Percentiles rank a stretch among this genome's conserved stretches.
phyloP scores from a whole-genome alignment of 192 early-diverging fungal species.

The Physocladia obscura region DNA sequence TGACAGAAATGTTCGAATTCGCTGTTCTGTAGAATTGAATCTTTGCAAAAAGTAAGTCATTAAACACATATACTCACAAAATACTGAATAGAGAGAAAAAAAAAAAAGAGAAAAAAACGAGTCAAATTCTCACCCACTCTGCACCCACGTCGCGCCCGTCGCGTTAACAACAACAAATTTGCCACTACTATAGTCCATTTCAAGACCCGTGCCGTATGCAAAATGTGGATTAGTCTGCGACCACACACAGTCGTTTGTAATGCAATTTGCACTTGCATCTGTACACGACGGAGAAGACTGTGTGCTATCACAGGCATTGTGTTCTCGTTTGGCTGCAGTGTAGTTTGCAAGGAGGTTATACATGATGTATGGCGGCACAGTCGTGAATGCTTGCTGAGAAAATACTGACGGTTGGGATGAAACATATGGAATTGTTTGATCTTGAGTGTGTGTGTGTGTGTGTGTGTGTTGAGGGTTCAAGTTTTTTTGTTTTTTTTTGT shows the following conservation, averaged over 20 bases:
- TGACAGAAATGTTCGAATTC: slow-evolving; percentile 38
- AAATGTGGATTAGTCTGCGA: slow-evolving; percentile 38
- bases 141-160: slow-evolving; percentile 42
- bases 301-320: not conserved
- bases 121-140: slow-evolving; percentile 35
- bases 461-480: too few relatives aligned
- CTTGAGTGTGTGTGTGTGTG: too few relatives aligned
- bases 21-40: slow-evolving; percentile 8
- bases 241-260: slow-evolving; percentile 32
- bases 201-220: slow-evolving; percentile 53
- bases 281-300: not conserved
- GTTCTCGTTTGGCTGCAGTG: not conserved
- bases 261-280: slow-evolving; percentile 15
- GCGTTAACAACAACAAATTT: slow-evolving; percentile 47
- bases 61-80: not conserved
- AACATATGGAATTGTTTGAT: not conserved
- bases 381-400: slow-evolving; percentile 4
- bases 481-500: not conserved
- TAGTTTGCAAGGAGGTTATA: slow-evolving; percentile 30
- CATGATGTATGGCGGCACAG: not conserved
- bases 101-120: not conserved
- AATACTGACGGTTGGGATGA: not conserved
- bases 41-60: not conserved
- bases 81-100: not conserved
- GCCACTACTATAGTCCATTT: slow-evolving; percentile 36